Percentiles rank a stretch among this genome's conserved stretches.
Conservation (phyloP, 208 protist species). For the Trypanosoma lewisi region DNA sequence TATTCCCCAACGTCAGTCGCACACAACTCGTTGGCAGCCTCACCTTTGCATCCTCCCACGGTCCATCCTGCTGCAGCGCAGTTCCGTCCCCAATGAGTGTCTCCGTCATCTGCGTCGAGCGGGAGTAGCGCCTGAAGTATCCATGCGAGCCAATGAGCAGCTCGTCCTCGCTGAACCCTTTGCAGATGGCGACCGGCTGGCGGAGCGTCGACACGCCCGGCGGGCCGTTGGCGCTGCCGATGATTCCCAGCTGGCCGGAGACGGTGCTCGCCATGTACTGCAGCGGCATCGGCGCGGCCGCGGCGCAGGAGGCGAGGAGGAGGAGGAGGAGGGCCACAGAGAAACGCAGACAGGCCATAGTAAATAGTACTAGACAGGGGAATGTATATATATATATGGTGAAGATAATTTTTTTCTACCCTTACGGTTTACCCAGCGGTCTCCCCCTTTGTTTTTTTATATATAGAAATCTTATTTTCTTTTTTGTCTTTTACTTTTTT, state of each 20-base stretch:
- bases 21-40: slow-evolving; percentile 3
- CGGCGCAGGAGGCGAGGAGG: background rate
- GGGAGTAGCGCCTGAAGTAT: slow-evolving; percentile 44
- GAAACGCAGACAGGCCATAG: background rate
- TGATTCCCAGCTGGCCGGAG: slow-evolving; percentile 18
- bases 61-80: background rate
- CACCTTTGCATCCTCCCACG: slow-evolving; percentile 5
- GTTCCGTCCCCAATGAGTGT: slow-evolving; percentile 27
- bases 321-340: background rate
- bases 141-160: slow-evolving; percentile 37
- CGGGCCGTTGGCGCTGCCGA: slow-evolving; percentile 30
- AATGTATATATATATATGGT: no score
- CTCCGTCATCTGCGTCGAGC: slow-evolving; percentile 27
- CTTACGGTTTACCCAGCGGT: no score
- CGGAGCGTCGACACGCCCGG: slow-evolving; percentile 29
- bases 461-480: no score
- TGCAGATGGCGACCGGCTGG: slow-evolving; percentile 40
- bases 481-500: no score
- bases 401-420: no score
- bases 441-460: no score
- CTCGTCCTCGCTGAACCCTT: slow-evolving; percentile 17
- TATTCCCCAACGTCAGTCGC: background rate
- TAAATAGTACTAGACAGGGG: no score
- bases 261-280: slow-evolving; percentile 31
- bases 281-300: slow-evolving; percentile 17